phyloP scores from a whole-genome alignment of 2,329 filamentous ascomycete genomes.

The Curvularia eragrostidis region DNA sequence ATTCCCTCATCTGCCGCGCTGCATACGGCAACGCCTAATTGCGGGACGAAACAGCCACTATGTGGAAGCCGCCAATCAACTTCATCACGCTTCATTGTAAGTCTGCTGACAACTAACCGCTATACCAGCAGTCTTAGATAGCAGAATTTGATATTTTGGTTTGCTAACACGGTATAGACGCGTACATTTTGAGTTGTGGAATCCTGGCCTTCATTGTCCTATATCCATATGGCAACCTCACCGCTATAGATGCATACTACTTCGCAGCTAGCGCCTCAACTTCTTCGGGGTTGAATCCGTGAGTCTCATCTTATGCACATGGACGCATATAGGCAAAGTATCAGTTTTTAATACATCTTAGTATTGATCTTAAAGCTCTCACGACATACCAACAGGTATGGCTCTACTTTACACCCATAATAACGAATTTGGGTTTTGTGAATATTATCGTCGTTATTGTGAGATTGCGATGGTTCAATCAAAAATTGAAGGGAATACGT shows the following conservation, averaged over 20 bases:
- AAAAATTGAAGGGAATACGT: slow-evolving; percentile 85
- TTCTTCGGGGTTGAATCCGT: slow-evolving; percentile 90
- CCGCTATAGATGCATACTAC: slow-evolving; percentile 88
- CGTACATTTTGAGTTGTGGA: slow-evolving; percentile 77
- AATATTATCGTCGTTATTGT: slow-evolving; percentile 82
- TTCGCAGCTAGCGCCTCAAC: slow-evolving; percentile 84
- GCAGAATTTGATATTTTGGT: neutral
- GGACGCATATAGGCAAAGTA: too few species aligned
- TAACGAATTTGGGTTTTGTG: slow-evolving; percentile 52
- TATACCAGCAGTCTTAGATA: neutral
- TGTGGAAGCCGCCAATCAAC: slow-evolving; percentile 54
- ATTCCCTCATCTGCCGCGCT: slow-evolving; percentile 7
- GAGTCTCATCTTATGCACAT: slow-evolving; percentile 14
- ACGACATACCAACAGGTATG: slow-evolving; percentile 59
- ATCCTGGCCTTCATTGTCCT: slow-evolving; percentile 81
- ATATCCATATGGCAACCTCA: slow-evolving; percentile 68
- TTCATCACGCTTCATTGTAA: slow-evolving; percentile 84
- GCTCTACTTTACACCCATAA: slow-evolving; percentile 44
- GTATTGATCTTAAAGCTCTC: slow-evolving; percentile 57
- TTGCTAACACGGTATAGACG: slow-evolving; percentile 59
- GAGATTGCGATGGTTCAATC: slow-evolving; percentile 97
- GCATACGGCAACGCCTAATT: neutral
- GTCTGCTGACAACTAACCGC: slow-evolving; percentile 1
- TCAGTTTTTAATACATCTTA: slow-evolving; percentile 29
- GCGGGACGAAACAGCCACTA: neutral